Evolutionary conservation across 495 filamentous ascomycete species (phyloP).

Genomic region (Penicillium desertorum): DNA sequence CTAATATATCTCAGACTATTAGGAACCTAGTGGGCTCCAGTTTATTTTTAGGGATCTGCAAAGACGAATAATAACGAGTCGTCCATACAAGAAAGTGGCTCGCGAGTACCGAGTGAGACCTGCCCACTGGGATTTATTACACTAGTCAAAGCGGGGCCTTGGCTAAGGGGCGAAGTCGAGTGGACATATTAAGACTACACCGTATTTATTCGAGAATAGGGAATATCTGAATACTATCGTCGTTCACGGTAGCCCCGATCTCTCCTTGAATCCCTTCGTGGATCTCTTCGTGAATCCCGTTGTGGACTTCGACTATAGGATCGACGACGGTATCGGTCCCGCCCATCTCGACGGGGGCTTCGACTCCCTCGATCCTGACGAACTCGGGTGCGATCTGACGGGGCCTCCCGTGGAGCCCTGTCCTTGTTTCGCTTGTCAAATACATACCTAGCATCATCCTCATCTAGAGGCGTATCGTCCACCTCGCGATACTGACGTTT

Average conservation of each 20-base stretch:
- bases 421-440: constrained; percentile 58
- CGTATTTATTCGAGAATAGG: not conserved
- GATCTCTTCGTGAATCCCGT: constrained; percentile 31
- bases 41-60: constrained; percentile 29
- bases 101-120: constrained; percentile 11
- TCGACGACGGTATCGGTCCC: constrained; percentile 29
- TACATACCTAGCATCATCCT: constrained; percentile 66
- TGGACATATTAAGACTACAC: not conserved
- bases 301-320: constrained; percentile 56
- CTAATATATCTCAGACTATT: constrained; percentile 11
- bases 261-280: constrained; percentile 29
- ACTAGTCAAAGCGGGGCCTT: constrained; percentile 9
- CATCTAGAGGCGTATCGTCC: constrained; percentile 53
- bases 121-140: constrained; percentile 5
- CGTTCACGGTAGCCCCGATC: constrained; percentile 29
- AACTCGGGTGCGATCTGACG: constrained; percentile 25
- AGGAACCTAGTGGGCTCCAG: constrained; percentile 15
- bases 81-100: constrained; percentile 4
- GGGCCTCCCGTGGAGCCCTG: constrained; percentile 19
- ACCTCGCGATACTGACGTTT: constrained; percentile 79
- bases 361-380: constrained; percentile 46
- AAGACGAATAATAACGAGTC: constrained; percentile 10
- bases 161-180: not conserved
- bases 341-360: constrained; percentile 43
- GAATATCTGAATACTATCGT: constrained; percentile 12